These are phyloP conservation scores for Mariannaea elegans DNA, from an alignment of 2,329 filamentous ascomycete species.

Conservation along the genomic window DNA sequence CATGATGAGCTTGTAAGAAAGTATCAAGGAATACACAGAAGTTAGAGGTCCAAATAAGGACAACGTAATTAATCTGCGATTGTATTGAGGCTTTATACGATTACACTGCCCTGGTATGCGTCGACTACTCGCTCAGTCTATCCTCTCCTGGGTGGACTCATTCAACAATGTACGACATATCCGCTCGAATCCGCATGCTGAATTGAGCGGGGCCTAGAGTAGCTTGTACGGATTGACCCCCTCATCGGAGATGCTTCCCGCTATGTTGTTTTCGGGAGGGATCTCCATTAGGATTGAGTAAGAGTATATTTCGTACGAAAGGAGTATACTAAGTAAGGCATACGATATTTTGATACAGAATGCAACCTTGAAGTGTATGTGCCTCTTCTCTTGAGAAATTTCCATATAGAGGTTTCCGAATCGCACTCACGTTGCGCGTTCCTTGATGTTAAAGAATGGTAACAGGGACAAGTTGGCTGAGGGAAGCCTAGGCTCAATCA, in stretches of 20 bases:
- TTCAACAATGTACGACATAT: not conserved
- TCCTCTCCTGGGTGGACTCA: not conserved
- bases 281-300: conserved; percentile 9
- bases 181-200: conserved; percentile 10
- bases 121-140: not conserved
- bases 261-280: conserved; percentile 3
- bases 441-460: too few species aligned
- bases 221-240: conserved; percentile 2
- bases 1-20: not conserved
- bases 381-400: too few species aligned
- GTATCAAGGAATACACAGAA: too few species aligned
- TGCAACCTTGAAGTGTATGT: too few species aligned
- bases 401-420: too few species aligned
- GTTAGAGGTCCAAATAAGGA: too few species aligned
- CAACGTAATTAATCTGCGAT: too few species aligned
- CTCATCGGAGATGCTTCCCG: conserved; percentile 9
- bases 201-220: not conserved
- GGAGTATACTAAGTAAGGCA: too few species aligned
- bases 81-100: not conserved
- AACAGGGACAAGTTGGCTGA: too few species aligned
- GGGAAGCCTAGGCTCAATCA: too few species aligned
- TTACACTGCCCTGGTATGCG: not conserved
- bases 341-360: not conserved
- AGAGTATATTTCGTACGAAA: not conserved
- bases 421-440: too few species aligned